phyloP scores from a whole-genome alignment of 2,329 filamentous ascomycete genomes.

The Akanthomyces uredinophilus region DNA sequence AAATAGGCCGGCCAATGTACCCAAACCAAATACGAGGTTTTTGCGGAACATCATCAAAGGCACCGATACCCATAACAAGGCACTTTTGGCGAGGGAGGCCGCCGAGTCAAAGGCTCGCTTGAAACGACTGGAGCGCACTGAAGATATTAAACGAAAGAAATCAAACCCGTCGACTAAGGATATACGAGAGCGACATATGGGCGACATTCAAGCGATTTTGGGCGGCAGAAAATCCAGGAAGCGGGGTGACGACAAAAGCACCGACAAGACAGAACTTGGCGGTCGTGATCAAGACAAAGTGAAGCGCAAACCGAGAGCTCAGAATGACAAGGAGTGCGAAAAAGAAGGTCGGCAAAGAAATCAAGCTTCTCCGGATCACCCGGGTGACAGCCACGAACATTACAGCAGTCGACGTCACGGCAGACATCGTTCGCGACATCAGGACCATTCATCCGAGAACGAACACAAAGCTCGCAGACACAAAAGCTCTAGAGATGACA shows the following conservation, averaged over 20 bases:
- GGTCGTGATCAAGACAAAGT: slow-evolving; percentile 9
- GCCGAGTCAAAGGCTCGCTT: slow-evolving; percentile 71
- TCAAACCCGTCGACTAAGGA: slow-evolving; percentile 43
- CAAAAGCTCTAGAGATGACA: background rate
- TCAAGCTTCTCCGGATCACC: background rate
- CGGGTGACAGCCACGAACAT: background rate
- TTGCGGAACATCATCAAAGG: slow-evolving; percentile 82
- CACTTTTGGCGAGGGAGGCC: slow-evolving; percentile 76
- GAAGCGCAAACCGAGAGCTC: background rate
- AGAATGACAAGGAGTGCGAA: background rate
- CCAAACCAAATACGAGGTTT: slow-evolving; percentile 89
- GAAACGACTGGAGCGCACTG: slow-evolving; percentile 49
- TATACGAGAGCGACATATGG: slow-evolving; percentile 53
- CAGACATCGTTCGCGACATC: background rate
- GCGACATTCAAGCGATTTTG: slow-evolving; percentile 55
- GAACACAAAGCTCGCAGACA: background rate
- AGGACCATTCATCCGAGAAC: background rate
- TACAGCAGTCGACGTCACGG: background rate
- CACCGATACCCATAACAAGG: slow-evolving; percentile 83
- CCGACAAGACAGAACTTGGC: slow-evolving; percentile 15
- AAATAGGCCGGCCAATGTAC: slow-evolving; percentile 58
- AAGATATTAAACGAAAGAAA: slow-evolving; percentile 39
- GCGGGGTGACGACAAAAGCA: slow-evolving; percentile 17
- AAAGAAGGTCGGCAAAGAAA: background rate
- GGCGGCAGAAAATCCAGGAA: slow-evolving; percentile 37